These are phyloP conservation scores for Beauveria bassiana DNA, from an alignment of 2,329 filamentous ascomycete genomes.

Conservation along the genomic window DNA sequence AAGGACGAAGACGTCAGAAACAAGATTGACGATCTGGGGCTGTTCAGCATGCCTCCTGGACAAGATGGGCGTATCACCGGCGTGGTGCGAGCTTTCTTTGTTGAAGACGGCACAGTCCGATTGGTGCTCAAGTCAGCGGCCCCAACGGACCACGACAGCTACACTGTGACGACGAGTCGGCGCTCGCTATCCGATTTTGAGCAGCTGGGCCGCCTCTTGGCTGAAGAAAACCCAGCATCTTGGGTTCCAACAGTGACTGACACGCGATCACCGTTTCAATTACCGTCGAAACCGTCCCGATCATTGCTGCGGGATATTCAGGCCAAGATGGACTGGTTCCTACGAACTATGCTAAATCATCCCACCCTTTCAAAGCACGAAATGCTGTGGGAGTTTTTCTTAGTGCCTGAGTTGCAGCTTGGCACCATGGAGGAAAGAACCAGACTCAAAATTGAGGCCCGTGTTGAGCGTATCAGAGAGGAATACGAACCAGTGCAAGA, in stretches of 20 bases:
- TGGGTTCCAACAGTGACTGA: conserved; percentile 79
- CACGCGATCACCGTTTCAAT: conserved; percentile 80
- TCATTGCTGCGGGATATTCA: conserved; percentile 84
- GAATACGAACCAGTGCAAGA: conserved; percentile 81
- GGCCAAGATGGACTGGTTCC: conserved; percentile 74
- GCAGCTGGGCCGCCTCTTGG: conserved; percentile 74
- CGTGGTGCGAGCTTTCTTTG: conserved; percentile 91
- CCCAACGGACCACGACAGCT: conserved; percentile 70
- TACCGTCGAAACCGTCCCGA: conserved; percentile 84
- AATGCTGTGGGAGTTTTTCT: conserved; percentile 97
- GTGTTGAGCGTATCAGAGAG: conserved; percentile 77
- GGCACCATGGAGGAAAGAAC: conserved; percentile 87
- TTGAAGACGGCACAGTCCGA: conserved; percentile 89
- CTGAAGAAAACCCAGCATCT: conserved; percentile 86
- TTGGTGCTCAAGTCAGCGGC: conserved; percentile 92
- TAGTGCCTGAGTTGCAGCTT: conserved; percentile 87
- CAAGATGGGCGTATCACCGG: conserved; percentile 79
- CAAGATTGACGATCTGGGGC: conserved; percentile 84
- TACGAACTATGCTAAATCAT: conserved; percentile 79
- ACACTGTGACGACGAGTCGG: conserved; percentile 90
- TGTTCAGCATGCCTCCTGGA: conserved; percentile 67
- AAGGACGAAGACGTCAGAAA: conserved; percentile 98
- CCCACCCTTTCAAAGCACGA: conserved; percentile 94
- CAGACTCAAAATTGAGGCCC: conserved; percentile 73
- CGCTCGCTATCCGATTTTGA: conserved; percentile 86